phyloP scores from a whole-genome alignment of 768 basidiomycete genomes.

The Infundibulicybe gibba region DNA sequence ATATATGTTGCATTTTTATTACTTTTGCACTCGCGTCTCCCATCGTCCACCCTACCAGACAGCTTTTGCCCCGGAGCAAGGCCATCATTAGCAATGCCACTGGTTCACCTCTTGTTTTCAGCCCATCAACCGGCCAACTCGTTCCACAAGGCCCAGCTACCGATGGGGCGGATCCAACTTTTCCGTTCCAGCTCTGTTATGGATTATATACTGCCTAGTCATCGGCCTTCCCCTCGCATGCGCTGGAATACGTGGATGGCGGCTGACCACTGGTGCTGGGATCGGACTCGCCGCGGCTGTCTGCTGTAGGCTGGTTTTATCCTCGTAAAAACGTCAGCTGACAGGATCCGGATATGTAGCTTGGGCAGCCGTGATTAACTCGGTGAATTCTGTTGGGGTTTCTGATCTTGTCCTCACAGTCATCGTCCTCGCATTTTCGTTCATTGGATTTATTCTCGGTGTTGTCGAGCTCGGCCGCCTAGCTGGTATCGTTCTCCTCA shows the following conservation, averaged over 20 bases:
- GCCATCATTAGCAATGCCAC: conserved; percentile 23
- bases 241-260: conserved; percentile 54
- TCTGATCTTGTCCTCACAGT: conserved; percentile 48
- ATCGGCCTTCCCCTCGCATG: conserved; percentile 53
- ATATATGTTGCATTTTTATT: too few species aligned
- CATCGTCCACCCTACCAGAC: neutral
- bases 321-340: neutral
- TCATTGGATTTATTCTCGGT: conserved; percentile 49
- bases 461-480: conserved; percentile 46
- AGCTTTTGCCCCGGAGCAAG: conserved; percentile 8
- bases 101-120: conserved; percentile 41
- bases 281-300: conserved; percentile 49
- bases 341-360: conserved; percentile 26
- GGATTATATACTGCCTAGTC: conserved; percentile 51
- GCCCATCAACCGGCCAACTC: conserved; percentile 33
- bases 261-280: conserved; percentile 51
- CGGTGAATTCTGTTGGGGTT: conserved; percentile 41
- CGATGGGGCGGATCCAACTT: conserved; percentile 54
- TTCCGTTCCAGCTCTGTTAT: conserved; percentile 46
- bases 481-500: conserved; percentile 42
- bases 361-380: conserved; percentile 64
- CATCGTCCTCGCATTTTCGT: conserved; percentile 47
- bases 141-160: conserved; percentile 54
- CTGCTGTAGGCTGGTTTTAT: conserved; percentile 29
- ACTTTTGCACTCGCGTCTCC: too few species aligned